Base-by-base conservation (phyloP, 139 green algal genomes). In the Picochlorum sp. region DNA sequence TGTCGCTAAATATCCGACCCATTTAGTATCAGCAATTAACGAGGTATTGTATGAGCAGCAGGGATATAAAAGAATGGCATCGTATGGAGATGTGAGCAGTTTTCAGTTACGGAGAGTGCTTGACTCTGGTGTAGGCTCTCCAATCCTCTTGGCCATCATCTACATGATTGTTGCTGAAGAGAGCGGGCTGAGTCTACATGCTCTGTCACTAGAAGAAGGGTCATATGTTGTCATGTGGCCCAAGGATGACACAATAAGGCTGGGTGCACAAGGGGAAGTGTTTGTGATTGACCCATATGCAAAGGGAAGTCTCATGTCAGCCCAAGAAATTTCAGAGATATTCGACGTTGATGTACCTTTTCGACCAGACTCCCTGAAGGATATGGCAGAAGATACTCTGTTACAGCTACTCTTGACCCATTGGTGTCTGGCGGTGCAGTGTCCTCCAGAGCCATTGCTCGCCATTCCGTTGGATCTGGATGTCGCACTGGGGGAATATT, bases 221-320 rank as follows among this genome's bases (percentile, higher is more conserved):
- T 26, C n/a, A 13, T 55, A 55, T 55, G 47, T 55, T 1, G 18
- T 55, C 18, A 26, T 55, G n/a, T 41, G 34, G 34, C 34, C 34
- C 2, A 55, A 24, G n/a, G 18, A 20, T 55, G 47, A 55, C 9
- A 13, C 10, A 55, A 55, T 55, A 26, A 11, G n/a, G 10, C 47
- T 55, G 18, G n/a, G 47, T 21, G 47, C 47, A 55, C n/a, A 26
- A 55, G 47, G 47, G 10, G 18, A 16, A 10, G 10, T 26, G n/a
- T 55, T 55, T 55, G 47, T 55, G 5, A 26, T 55, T 13, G 47
- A 55, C n/a, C 47, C 47, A 26, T 55, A 55, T 55, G 18, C 47
- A 55, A 23, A 23, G n/a, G 47, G 47, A 9, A 23, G 18, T 26
- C 47, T 55, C 47, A 26, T 55, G 18, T 26, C n/a, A 10, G 18